phyloP scores from a whole-genome alignment of 108 stramenopile species.

The Epithemia pelagica region DNA sequence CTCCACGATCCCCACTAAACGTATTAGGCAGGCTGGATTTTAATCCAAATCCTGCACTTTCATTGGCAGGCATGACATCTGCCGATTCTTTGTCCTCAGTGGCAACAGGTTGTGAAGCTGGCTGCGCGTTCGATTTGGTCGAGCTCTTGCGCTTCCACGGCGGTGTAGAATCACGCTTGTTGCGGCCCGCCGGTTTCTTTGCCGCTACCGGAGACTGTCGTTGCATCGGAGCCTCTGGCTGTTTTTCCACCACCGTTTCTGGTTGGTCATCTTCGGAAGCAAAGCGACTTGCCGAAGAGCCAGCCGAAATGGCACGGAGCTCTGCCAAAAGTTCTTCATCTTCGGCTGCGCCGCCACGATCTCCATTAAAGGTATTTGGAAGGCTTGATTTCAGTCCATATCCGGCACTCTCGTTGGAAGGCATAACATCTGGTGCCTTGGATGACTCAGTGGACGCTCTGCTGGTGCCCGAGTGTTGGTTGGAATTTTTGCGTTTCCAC shows the following conservation, averaged over 20 bases:
- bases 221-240: too few species aligned
- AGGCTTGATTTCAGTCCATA: slow-evolving; percentile 2
- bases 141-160: slow-evolving; percentile 9
- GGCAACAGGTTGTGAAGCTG: too few species aligned
- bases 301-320: slow-evolving; percentile 56
- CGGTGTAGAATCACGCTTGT: neutral
- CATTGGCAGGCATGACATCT: too few species aligned
- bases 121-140: too few species aligned
- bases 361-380: slow-evolving; percentile 20
- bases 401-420: neutral
- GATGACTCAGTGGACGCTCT: neutral
- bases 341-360: slow-evolving; percentile 67
- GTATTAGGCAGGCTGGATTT: neutral
- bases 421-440: neutral
- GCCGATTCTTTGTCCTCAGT: too few species aligned
- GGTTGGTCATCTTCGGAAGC: neutral
- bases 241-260: too few species aligned
- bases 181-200: neutral
- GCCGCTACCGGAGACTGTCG: neutral
- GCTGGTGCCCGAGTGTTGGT: neutral
- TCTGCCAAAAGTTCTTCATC: slow-evolving; percentile 69
- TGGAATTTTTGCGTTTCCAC: neutral
- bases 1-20: slow-evolving; percentile 57
- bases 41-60: too few species aligned
- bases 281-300: slow-evolving; percentile 33